Conservation (phyloP, 352 stramenopile species). For the Phytophthora sp. region DNA sequence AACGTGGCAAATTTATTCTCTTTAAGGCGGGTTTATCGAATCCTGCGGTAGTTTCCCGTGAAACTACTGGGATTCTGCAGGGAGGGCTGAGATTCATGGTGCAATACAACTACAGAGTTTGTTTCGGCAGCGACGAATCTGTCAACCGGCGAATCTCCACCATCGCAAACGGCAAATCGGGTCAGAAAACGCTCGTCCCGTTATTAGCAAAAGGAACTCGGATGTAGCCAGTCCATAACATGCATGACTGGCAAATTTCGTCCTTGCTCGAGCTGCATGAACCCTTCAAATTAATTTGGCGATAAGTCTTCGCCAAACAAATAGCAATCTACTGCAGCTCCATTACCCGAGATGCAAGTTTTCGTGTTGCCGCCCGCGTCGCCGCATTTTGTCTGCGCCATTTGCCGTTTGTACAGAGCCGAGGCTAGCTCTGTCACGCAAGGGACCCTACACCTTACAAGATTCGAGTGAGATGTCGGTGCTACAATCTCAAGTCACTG, state of each 20-base stretch:
- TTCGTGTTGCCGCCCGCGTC: too few relatives aligned
- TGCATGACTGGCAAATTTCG: not conserved
- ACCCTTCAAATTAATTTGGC: too few relatives aligned
- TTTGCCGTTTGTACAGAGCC: not conserved
- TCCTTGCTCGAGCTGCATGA: too few relatives aligned
- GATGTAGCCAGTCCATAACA: not conserved
- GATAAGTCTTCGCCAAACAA: too few relatives aligned
- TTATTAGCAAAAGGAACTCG: conserved; percentile 17
- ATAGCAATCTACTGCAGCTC: too few relatives aligned
- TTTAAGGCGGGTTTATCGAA: not conserved
- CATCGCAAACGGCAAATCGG: conserved; percentile 19
- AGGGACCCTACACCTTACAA: too few relatives aligned
- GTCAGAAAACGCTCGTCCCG: conserved; percentile 1
- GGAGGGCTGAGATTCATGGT: conserved; percentile 2
- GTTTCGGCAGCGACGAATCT: not conserved
- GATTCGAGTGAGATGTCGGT: conserved; percentile 6
- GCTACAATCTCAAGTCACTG: not conserved
- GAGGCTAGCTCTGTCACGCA: too few relatives aligned
- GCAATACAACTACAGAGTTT: conserved; percentile 2
- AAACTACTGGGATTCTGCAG: conserved; percentile 5
- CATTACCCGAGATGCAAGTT: too few relatives aligned
- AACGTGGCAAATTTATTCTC: too few relatives aligned
- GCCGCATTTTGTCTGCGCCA: not conserved
- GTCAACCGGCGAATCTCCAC: conserved; percentile 15
- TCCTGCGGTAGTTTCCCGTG: not conserved